Conservation (phyloP, 805 yeast species). For the Metschnikowia reukaufii region DNA sequence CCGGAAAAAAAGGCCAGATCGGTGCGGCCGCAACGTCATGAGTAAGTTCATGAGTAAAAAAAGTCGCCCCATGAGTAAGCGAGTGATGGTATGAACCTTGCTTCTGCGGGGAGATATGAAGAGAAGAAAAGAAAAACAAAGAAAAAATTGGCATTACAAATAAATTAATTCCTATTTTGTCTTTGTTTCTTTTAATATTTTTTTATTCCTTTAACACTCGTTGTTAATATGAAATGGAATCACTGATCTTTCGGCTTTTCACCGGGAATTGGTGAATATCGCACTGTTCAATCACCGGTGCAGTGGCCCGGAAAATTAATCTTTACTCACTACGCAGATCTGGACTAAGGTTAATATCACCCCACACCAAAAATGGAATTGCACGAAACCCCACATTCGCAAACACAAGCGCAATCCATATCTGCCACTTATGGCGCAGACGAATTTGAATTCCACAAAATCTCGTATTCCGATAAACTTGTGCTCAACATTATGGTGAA, state of each 20-base stretch:
- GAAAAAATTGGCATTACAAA: too few relatives aligned
- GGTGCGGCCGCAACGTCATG: conserved; percentile 7
- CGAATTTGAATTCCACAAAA: conserved; percentile 21
- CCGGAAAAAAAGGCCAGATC: conserved; percentile 3
- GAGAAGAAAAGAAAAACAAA: background rate
- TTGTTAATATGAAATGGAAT: too few relatives aligned
- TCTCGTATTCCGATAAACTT: conserved; percentile 40
- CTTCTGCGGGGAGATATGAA: background rate
- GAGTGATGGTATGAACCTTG: background rate
- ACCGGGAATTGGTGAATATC: too few relatives aligned
- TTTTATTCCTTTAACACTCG: too few relatives aligned
- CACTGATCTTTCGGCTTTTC: too few relatives aligned
- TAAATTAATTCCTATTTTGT: background rate
- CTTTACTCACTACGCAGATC: background rate
- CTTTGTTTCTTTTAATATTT: too few relatives aligned
- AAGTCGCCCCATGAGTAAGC: conserved; percentile 9
- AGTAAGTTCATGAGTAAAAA: conserved; percentile 7
- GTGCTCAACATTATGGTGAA: conserved; percentile 40
- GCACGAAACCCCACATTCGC: background rate
- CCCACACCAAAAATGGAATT: background rate
- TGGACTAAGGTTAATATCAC: background rate
- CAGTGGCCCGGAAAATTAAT: background rate
- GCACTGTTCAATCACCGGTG: too few relatives aligned
- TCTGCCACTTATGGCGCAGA: conserved; percentile 6
- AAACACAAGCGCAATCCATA: background rate